A percentile compares a stretch with the other conserved stretches of the same genome.
phyloP scores from a whole-genome alignment of 345 rosid genomes.

The Triadica sebifera region DNA sequence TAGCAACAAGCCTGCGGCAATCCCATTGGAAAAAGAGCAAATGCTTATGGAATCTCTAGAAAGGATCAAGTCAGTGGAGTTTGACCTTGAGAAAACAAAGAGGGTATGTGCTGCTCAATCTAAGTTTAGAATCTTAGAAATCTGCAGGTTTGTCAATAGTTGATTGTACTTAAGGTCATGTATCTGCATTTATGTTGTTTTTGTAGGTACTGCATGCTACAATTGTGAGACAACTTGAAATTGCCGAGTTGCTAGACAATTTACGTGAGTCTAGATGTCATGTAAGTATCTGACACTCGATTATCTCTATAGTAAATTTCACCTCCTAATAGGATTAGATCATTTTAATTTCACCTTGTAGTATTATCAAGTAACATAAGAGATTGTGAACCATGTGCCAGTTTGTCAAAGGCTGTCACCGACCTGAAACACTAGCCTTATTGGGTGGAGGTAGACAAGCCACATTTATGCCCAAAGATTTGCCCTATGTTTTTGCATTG shows the following conservation, averaged over 20 bases:
- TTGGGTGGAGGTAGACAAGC: no score
- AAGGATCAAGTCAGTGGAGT: slow-evolving; percentile 82
- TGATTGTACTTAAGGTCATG: background rate
- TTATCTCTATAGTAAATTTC: background rate
- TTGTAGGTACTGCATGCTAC: slow-evolving; percentile 71
- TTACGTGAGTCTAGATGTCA: slow-evolving; percentile 53
- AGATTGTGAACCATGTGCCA: background rate
- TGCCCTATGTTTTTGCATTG: no score
- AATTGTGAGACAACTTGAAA: slow-evolving; percentile 74
- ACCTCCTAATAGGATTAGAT: no score
- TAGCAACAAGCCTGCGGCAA: slow-evolving; percentile 56
- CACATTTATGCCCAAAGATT: no score
- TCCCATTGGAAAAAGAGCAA: slow-evolving; percentile 80
- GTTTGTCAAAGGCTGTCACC: no score
- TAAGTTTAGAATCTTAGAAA: slow-evolving; percentile 3
- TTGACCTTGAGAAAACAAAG: slow-evolving; percentile 87
- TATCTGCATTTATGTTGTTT: slow-evolving; percentile 2
- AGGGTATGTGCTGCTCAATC: slow-evolving; percentile 43
- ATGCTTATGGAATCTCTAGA: slow-evolving; percentile 75
- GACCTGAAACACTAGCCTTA: no score
- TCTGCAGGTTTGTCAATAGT: background rate
- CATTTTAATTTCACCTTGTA: background rate
- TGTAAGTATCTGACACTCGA: slow-evolving; percentile 43
- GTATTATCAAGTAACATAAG: background rate
- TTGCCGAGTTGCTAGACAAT: slow-evolving; percentile 55